Conservation (phyloP, 805 yeast genomes). For the Candida krabiensis region DNA sequence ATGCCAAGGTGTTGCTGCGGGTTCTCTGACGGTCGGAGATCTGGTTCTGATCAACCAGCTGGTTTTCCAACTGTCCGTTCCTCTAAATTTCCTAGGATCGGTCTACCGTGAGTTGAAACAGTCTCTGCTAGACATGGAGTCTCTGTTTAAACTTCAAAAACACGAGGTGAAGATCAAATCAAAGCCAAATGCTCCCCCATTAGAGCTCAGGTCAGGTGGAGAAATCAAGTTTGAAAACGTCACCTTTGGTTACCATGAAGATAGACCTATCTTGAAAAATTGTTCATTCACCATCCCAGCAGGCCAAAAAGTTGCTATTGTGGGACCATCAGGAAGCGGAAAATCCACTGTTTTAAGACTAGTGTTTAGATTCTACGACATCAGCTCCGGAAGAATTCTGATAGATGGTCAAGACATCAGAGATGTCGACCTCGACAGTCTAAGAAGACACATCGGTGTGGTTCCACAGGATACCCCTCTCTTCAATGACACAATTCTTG, state of each 20-base stretch:
- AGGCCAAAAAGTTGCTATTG: constrained; percentile 89
- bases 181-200: constrained; percentile 59
- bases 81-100: constrained; percentile 90
- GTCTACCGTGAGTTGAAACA: constrained; percentile 95
- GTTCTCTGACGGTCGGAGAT: constrained; percentile 88
- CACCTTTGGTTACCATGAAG: constrained; percentile 87
- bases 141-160: constrained; percentile 80
- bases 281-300: constrained; percentile 86
- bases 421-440: constrained; percentile 69
- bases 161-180: constrained; percentile 68
- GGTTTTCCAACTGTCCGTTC: constrained; percentile 94
- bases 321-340: constrained; percentile 96
- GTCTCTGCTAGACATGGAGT: constrained; percentile 92
- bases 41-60: constrained; percentile 91
- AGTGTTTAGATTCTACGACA: constrained; percentile 89
- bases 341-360: constrained; percentile 85
- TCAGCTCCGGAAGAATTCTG: constrained; percentile 68
- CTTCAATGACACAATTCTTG: constrained; percentile 85
- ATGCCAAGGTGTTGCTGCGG: constrained; percentile 85
- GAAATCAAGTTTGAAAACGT: constrained; percentile 89
- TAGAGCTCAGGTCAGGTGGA: constrained; percentile 58
- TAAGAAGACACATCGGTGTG: constrained; percentile 77
- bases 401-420: constrained; percentile 89
- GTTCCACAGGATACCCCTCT: constrained; percentile 98
- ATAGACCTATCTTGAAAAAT: constrained; percentile 78